Base-by-base conservation (phyloP, 202 grass and related monocot species). In the Hordeum pubiflorum region DNA sequence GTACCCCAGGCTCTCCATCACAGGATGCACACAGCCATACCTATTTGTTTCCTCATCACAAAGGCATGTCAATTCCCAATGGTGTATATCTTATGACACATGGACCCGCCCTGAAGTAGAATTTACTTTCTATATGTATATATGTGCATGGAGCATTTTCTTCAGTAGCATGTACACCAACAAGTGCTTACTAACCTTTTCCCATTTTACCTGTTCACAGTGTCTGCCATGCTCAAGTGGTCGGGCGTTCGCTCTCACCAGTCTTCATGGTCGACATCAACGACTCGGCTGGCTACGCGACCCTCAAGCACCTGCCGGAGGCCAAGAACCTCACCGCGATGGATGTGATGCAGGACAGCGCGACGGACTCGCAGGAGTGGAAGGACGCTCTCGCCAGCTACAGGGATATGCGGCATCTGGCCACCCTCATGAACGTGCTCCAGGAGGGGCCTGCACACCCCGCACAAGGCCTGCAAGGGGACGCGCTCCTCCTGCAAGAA, bases 191-290 rank as follows among this genome's bases (percentile, higher is more conserved):
- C 29, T 64, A 48, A 27, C 81, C 17, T 21, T 7, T 55, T 24
- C 37, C 33, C 44, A 66, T 75, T 54, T 88, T 84, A 56, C 77
- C 14, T 83, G 57, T 63, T 70, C 1, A 54, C 64, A 99, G 96
- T 56, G 34, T 99, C 36, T 79, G 92, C 73, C 87, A 91, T 90
- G 87, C 87, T 58, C 74, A 99, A 89, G 90, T 96, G 71, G 75
- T 87, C 18, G 96, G 96, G 9, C 80, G 82, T 20, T 85, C 89
- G 0, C 80, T 95, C 27, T 93, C 90, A 23, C 84, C 90, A 34
- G 64, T 67, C 23, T 77, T 91, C 81, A 84, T 68, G 60, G 74
- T 91, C 29, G 81, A 92, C 48, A 70, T 86, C 55, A 86, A 70
- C 3, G 23, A 88, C 40, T 71, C 26, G 46, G 68, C 69, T 58